Base-by-base conservation (phyloP, 768 basidiomycete species). In the Psilocybe cyanescens region DNA sequence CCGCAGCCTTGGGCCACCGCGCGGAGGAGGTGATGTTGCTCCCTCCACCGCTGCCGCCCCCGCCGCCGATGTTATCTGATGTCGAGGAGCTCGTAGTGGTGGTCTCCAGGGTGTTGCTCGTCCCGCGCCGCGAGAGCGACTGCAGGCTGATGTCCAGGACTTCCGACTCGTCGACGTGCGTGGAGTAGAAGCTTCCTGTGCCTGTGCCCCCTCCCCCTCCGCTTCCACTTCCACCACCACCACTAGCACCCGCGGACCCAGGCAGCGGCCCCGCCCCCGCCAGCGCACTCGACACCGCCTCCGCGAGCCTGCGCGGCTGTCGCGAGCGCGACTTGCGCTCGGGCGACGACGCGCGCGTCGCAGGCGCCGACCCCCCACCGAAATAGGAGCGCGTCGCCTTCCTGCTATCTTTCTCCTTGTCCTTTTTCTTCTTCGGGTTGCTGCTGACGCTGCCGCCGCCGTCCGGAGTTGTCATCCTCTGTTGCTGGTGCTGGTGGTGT, bases 271-370 rank as follows among this genome's bases (percentile, higher is more conserved):
- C 58, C 31, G 37, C 58, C 41, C 64, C 67, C 50, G 65, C 66
- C n/a, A 67, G 17, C 8, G 69, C 69, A 30, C 67, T 60, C 12
- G 65, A 65, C 14, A 67, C 65, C 24, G 65, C 68, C 50, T 67
- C 68, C 1, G 65, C 64, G 39, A 69, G 55, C 56, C 51, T 62
- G 29, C 68, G 65, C 3, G 66, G 64, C 49, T 71, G 68, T 19
- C 66, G 55, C 54, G 68, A 69, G 46, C 68, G 66, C 11, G 65
- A 68, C 47, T 69, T 69, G 29, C 70, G 63, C 61, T 71, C 68
- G 3, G 70, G 70, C 11, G 68, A 69, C 24, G 66, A 66, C 2
- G 66, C 58, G n/a, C 70, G 57, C 1, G 70, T 71, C 0, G 62
- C 55, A 1, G 70, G 67, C 1, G 65, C 62, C 6, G 70, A 69